Evolutionary conservation across 352 stramenopile genomes (phyloP).

Genomic region (Globisporangium recalcitrans): DNA sequence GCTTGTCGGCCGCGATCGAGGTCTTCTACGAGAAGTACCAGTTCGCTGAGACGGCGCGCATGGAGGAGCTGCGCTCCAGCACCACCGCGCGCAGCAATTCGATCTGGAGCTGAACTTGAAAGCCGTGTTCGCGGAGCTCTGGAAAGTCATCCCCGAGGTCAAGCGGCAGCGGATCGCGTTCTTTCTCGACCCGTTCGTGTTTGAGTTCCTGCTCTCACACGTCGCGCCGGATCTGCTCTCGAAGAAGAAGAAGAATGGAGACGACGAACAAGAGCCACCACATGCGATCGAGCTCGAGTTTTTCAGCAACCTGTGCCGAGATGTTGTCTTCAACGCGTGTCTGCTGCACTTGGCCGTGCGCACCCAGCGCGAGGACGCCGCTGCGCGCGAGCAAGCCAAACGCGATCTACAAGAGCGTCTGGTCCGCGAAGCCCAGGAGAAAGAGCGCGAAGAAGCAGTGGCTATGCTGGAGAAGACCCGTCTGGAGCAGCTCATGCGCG

Average conservation of each 20-base stretch:
- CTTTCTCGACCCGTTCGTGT: conserved; percentile 61
- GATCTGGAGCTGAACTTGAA: conserved; percentile 38
- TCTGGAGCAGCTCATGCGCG: conserved; percentile 29
- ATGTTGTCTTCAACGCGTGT: conserved; percentile 52
- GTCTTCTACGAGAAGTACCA: conserved; percentile 75
- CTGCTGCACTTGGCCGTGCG: conserved; percentile 41
- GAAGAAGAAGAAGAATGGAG: conserved; percentile 1
- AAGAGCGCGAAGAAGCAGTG: conserved; percentile 16
- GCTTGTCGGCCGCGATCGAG: conserved; percentile 45
- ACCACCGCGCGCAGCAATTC: conserved; percentile 18
- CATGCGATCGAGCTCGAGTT: conserved; percentile 46
- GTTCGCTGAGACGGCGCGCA: conserved; percentile 67
- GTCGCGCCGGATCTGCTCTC: conserved; percentile 30
- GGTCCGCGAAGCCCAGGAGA: conserved; percentile 6
- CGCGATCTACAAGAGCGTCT: conserved; percentile 19
- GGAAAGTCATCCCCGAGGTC: conserved; percentile 43
- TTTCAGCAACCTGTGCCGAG: conserved; percentile 54
- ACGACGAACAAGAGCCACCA: conserved; percentile 15
- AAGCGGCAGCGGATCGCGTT: conserved; percentile 44
- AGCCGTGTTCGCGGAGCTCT: conserved; percentile 49
- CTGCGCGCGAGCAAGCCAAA: conserved; percentile 5
- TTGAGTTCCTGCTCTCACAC: conserved; percentile 49
- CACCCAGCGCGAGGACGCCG: conserved; percentile 44
- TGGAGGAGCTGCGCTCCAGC: conserved; percentile 58
- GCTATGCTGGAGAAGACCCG: conserved; percentile 24